A percentile compares a stretch with the other conserved stretches of the same genome.
phyloP scores from a whole-genome alignment of 345 rosid genomes.

The Sisymbrium altissimum region DNA sequence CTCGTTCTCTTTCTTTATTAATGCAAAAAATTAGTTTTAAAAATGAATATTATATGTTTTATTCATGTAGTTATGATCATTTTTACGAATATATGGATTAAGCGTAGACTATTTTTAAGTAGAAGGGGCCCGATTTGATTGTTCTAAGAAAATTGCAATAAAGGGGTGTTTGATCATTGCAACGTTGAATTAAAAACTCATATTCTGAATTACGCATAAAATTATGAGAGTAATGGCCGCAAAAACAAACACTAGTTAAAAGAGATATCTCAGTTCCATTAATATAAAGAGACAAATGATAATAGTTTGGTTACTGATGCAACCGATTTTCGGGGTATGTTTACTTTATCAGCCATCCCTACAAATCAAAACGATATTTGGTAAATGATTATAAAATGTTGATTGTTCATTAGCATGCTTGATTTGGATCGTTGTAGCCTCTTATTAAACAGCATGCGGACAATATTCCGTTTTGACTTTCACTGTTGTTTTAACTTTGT shows the following conservation, averaged over 20 bases:
- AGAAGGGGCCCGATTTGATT: neutral
- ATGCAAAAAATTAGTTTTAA: neutral
- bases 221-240: neutral
- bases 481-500: constrained; percentile 23
- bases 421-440: neutral
- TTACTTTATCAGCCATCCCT: constrained; percentile 12
- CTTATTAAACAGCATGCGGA: constrained; percentile 14
- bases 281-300: neutral
- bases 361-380: constrained; percentile 18
- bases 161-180: neutral
- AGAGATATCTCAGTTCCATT: neutral
- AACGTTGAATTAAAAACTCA: neutral
- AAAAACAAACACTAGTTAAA: neutral
- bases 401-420: constrained; percentile 37
- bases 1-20: no score
- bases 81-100: neutral
- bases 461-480: constrained; percentile 17
- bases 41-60: neutral
- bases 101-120: no score
- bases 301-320: constrained; percentile 2
- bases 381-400: constrained; percentile 22
- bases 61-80: neutral
- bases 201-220: neutral
- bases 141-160: neutral
- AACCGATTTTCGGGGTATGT: neutral